phyloP scores from a whole-genome alignment of 177 flowering plant species.

The Vitis hybrid region DNA sequence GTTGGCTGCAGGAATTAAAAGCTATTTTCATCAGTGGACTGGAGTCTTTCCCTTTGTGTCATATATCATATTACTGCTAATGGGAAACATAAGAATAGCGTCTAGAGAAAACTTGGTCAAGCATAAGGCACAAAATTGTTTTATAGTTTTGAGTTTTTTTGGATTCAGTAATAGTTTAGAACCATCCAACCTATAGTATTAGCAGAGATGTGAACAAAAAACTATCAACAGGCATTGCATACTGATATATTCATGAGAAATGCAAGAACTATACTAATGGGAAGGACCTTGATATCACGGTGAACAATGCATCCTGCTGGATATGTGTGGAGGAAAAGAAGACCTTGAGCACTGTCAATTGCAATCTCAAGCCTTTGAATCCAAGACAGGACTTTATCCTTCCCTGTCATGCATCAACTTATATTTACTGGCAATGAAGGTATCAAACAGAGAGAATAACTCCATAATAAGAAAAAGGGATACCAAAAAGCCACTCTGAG shows the following conservation, averaged over 20 bases:
- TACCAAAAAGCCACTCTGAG: conserved; percentile 58
- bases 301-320: conserved; percentile 57
- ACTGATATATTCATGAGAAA: no score
- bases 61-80: not conserved
- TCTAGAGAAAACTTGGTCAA: no score
- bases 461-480: not conserved
- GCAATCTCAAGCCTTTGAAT: conserved; percentile 50
- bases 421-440: not conserved
- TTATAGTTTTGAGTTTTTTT: no score
- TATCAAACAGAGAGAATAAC: not conserved
- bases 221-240: no score
- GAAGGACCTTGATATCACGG: conserved; percentile 52
- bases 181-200: no score
- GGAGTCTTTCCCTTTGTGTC: not conserved
- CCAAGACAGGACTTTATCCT: conserved; percentile 46
- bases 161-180: no score
- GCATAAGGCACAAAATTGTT: no score
- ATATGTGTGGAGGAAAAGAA: conserved; percentile 52
- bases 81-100: no score
- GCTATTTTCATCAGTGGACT: not conserved
- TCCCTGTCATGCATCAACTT: conserved; percentile 25
- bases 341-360: conserved; percentile 45
- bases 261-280: not conserved
- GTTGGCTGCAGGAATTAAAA: conserved; percentile 26
- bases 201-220: not conserved